Evolutionary conservation across 202 grass and related monocot species (phyloP).

Genomic region (Setaria italica): DNA sequence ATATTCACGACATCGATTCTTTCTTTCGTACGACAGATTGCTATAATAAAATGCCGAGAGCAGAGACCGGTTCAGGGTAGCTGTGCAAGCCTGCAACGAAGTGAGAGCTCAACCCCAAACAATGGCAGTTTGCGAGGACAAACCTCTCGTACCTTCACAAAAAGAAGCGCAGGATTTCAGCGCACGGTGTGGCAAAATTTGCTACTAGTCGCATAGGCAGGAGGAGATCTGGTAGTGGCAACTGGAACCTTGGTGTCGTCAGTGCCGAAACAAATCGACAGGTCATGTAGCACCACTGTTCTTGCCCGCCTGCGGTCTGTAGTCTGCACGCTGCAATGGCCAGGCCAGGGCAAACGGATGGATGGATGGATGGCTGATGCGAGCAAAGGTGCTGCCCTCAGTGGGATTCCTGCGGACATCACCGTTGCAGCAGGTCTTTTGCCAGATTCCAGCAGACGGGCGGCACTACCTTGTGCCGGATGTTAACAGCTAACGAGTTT

Average conservation of each 20-base stretch:
- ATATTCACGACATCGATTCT: conserved; percentile 11
- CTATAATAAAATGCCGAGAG: conserved; percentile 3
- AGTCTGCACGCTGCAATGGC: not conserved
- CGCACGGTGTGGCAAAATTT: not conserved
- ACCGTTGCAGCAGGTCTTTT: not conserved
- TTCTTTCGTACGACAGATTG: not conserved
- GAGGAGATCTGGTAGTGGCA: too few relatives aligned
- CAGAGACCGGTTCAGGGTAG: not conserved
- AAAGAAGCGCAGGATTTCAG: not conserved
- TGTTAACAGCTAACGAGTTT: not conserved
- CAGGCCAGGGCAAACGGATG: not conserved
- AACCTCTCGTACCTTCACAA: not conserved
- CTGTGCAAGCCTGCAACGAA: not conserved
- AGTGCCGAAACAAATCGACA: not conserved
- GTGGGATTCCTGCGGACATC: not conserved
- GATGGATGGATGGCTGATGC: not conserved
- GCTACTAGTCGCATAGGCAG: too few relatives aligned
- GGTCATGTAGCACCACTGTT: not conserved
- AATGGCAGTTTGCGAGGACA: not conserved
- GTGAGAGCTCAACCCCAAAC: not conserved
- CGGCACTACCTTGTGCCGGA: not conserved
- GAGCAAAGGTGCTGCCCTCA: not conserved
- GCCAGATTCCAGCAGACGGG: not conserved
- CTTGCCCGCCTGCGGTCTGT: not conserved
- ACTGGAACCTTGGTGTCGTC: not conserved